Evolutionary conservation across 2,329 filamentous ascomycete species (phyloP).

Genomic region (Coleophoma crateriformis): DNA sequence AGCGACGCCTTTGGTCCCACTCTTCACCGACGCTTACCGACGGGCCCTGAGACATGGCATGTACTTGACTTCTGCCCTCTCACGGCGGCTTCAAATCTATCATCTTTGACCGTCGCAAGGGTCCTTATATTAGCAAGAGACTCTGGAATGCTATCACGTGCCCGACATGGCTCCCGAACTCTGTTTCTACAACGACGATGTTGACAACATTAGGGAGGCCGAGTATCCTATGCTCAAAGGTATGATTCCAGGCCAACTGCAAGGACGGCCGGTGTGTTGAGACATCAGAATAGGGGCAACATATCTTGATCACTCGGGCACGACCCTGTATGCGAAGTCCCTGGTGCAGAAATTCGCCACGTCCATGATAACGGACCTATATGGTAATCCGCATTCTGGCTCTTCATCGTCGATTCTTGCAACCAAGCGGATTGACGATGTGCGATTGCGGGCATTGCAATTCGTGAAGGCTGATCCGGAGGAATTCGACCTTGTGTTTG

Average conservation of each 20-base stretch:
- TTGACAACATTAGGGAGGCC: constrained; percentile 49
- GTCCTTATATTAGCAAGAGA: no score
- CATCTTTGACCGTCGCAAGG: no score
- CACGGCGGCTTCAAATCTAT: no score
- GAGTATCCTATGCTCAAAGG: constrained; percentile 66
- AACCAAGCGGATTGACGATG: constrained; percentile 68
- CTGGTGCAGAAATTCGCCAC: constrained; percentile 71
- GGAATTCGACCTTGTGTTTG: constrained; percentile 84
- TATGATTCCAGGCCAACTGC: constrained; percentile 23
- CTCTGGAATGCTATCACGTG: not conserved
- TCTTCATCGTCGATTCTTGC: constrained; percentile 76
- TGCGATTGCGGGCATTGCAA: constrained; percentile 62
- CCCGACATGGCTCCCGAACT: not conserved
- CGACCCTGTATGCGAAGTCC: constrained; percentile 76
- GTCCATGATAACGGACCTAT: constrained; percentile 72
- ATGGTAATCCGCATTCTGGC: constrained; percentile 88
- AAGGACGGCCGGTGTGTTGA: not conserved
- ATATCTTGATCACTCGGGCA: constrained; percentile 94
- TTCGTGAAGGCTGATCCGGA: constrained; percentile 80
- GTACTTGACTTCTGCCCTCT: no score
- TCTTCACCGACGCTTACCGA: no score
- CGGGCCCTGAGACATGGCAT: no score
- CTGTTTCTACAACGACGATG: constrained; percentile 45
- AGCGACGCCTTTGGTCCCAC: no score
- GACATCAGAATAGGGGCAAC: constrained; percentile 47